Base-by-base conservation (phyloP, 1,284 basidiomycete genomes). In the Apiotrichum montevideense region DNA sequence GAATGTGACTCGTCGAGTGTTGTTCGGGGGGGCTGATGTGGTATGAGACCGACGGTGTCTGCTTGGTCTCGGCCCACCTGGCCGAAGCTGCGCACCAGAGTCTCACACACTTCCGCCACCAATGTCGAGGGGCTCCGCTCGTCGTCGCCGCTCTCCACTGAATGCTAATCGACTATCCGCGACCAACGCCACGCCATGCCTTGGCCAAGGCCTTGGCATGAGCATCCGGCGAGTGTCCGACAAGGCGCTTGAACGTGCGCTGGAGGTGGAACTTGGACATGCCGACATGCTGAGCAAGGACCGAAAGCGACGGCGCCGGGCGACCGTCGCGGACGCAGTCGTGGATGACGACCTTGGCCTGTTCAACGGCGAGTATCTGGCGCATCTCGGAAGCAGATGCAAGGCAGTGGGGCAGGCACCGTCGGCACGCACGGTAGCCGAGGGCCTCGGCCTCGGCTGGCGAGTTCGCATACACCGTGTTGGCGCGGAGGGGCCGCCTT, bases 241-340 rank as follows among this genome's bases (percentile, higher is more conserved):
- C 52, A 29, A 53, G 35, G 14, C 52, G 44, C 44, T 53, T 53
- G 44, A 53, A 53, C n/a, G 52, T 53, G 37, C 52, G 52, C 52
- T 53, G 52, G 29, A 53, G 44, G 45, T 53, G 52, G 52, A 53
- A 53, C 45, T 53, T 53, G 35, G 44, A 46, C 52, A 53, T 53
- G 52, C 44, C 44, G 10, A 53, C 52, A 32, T 46, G 44, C 29
- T 46, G 35, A 2, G 45, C 21, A 2, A 53, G 52, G 21, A 39
- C 43, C 9, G 52, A 39, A 6, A 53, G 52, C 11, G 35, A 40
- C 3, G 52, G 52, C 29, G 44, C 52, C 4, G 52, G 52, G 4
- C 45, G 44, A n/a, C 45, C 45, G 44, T 53, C 52, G 41, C 41
- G 29, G 45, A 53, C 45, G 37, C 43, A 45, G 15, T 53, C 52